Evolutionary conservation across 2,329 filamentous ascomycete species (phyloP), one percentile per base, ranked within the genome.

Genomic region (Diaporthe batatas): DNA sequence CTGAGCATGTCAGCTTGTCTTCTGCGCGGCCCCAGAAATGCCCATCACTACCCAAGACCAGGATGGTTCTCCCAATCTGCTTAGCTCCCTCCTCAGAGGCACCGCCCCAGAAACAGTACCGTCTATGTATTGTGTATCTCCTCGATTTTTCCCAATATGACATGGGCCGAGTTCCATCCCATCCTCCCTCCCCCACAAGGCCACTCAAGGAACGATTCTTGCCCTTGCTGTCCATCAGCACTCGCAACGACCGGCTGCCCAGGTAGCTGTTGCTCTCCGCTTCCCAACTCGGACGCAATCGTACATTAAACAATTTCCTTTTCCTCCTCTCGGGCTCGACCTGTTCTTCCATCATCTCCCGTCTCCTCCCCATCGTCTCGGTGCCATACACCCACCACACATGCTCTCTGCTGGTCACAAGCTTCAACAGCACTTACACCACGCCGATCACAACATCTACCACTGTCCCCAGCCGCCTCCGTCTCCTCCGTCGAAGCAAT

Each of bases 391-490:
- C n/a, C n/a, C n/a, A n/a, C n/a, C n/a, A n/a, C n/a, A n/a, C n/a
- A n/a, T n/a, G n/a, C 21, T 23, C 8, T 53, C 14, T n/a, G 23
- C 68, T 68, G 62, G 55, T 62, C 47, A 39, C 44, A 72, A 72
- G 36, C 55, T 44, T 64, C 39, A 53, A 21, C 42, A n/a, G 47
- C 34, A 54, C 72, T 69, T 75, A 75, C 71, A 75, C 73, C 62
- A 57, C 68, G 49, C 72, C 39, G 62, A 68, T 68, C 71, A 75
- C 71, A 71, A 57, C 72, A 75, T 73, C 54, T 36, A 70, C 55
- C 68, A 71, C 72, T 71, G 71, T 64, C 67, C 68, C 51, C 65
- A 71, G 55, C 64, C 62, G 72, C 34, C 51, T 59, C 71, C 32
- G 67, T 36, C 36, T 69, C 25, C 12, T 72, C 70, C 21, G 53